These are phyloP conservation scores for Eucalyptus camaldulensis DNA, from an alignment of 345 rosid genomes.

Conservation along the genomic window DNA sequence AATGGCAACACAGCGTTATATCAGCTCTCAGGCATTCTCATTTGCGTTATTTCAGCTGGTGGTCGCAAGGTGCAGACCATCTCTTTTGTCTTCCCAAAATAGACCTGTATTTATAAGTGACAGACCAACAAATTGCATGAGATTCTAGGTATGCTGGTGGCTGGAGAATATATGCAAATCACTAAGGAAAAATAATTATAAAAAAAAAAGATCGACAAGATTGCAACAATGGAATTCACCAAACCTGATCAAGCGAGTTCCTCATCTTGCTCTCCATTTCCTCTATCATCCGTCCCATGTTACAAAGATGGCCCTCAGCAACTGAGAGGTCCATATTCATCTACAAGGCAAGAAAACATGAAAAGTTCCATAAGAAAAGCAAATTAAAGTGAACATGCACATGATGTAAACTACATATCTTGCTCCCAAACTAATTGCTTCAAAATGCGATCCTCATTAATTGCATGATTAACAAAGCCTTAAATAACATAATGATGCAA, in stretches of 20 bases:
- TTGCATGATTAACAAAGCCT: neutral
- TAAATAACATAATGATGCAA: neutral
- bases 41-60: constrained; percentile 54
- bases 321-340: constrained; percentile 81
- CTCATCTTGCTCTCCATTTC: constrained; percentile 95
- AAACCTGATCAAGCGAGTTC: constrained; percentile 90
- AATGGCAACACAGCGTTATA: neutral
- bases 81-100: constrained; percentile 96
- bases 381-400: neutral
- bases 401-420: neutral
- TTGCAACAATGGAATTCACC: neutral
- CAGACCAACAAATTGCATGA: neutral
- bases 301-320: constrained; percentile 90
- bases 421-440: neutral
- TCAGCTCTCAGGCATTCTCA: constrained; percentile 49
- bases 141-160: neutral
- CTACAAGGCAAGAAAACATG: constrained; percentile 9
- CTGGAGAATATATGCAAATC: neutral
- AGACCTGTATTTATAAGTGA: constrained; percentile 46
- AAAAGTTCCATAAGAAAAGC: neutral
- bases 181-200: neutral
- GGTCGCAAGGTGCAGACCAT: constrained; percentile 94
- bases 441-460: neutral
- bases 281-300: constrained; percentile 99
- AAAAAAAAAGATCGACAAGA: neutral